Evolutionary conservation across 352 stramenopile species (phyloP), one percentile per base, ranked within the genome.

Genomic region (Phytophthora multivora): DNA sequence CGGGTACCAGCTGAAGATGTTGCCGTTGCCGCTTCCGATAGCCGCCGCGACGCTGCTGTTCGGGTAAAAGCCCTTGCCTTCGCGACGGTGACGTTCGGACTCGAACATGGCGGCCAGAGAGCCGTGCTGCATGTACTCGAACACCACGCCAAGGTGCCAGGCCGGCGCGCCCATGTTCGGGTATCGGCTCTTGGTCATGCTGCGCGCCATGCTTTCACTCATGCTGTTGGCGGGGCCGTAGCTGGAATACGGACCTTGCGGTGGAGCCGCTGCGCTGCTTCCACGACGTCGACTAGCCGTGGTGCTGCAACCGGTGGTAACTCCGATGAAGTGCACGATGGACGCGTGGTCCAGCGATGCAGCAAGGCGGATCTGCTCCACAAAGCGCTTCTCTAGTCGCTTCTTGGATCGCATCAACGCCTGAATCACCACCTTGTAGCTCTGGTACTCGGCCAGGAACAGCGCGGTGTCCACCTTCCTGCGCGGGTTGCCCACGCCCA

Each of bases 301-400:
- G 35, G 66, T 81, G 18, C 66, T 78, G 43, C 67, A 75, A 11
- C 80, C 83, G 19, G 85, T 85, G 4, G 79, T 89, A n/a, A 92
- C 50, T 1, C 83, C 83, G 53, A 92, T 89, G 54, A 92, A 92
- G 61, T 92, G 83, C 18, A 92, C 83, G 52, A 92, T 85, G 1
- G 75, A 86, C 23, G 77, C 64, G 31, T 92, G 83, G 23, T 92
- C 83, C 0, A 92, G 51, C 3, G 72, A 59, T 1, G 80, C 77
- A 18, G 83, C 80, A 13, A 92, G 58, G 5, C 83, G 80, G 13
- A 90, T 83, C 61, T 89, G 83, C 57, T 88, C 83, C 1, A 92
- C 63, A 31, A 89, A 90, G 46, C 70, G 73, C 25, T 71, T 71
- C 57, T 92, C 83, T 0, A 75, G 46, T 8, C 73, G 67, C 45